Base-by-base conservation (phyloP, 305 asterid genomes). In the Fraxinus sp. region DNA sequence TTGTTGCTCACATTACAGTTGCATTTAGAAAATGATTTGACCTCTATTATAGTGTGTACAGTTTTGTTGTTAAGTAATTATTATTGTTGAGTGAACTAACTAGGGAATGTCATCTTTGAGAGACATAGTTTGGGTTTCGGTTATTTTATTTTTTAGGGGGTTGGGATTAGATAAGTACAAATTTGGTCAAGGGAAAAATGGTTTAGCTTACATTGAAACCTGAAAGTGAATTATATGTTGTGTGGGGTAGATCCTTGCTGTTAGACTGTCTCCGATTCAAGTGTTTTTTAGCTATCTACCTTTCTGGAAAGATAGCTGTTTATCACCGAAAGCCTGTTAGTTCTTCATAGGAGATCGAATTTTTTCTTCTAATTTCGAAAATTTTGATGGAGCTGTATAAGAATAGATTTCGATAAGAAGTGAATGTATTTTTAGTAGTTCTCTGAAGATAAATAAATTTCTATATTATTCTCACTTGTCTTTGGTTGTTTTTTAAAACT, bases 1-100 rank as follows among this genome's bases (percentile, higher is more conserved):
- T 35, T 81, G 28, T 75, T 44, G 35, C 52, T 71, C 74, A 52
- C 41, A 37, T 37, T 77, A 36, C 62, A 72, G 78, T 72, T 62
- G 76, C 7, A 30, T 55, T 16, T 46, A 22, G 81, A 81, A 46
- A 77, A 64, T 66, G 7, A 20, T 52, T 37, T 22, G 73, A 73
- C 74, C 62, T 55, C 26, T 22, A 66, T 16, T 26, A 30, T 30
- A 0, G 36, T 59, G 41, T 28, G 39, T 55, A 49, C 37, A 13
- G 18, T 66, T 11, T 66, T 70, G 22, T 30, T 30, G 74, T 68
- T 28, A 3, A 28, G 37, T 28, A 59, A 59, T 18, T 59, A 10
- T 26, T 28, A 11, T 13, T 68, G 36, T 68, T 28, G 74, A 11
- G 7, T 59, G 70, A 59, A 59, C 4, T 59, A 59, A 18, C 30